These are phyloP conservation scores for Euphorbia celastroides DNA, from an alignment of 441 rosid species.

Conservation along the genomic window DNA sequence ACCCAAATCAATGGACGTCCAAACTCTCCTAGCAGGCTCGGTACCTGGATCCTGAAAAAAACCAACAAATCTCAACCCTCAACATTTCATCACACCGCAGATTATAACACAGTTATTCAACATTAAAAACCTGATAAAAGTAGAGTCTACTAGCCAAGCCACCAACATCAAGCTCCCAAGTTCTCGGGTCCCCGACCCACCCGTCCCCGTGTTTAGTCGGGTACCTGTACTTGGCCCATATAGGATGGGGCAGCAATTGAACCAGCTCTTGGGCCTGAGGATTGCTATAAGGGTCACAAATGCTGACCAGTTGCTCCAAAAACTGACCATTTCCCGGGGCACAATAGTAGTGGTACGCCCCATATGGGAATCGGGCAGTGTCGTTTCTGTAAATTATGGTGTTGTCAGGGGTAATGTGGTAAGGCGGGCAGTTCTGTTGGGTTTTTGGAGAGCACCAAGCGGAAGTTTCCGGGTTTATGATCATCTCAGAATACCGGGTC, in stretches of 20 bases:
- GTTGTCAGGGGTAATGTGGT: constrained; percentile 59
- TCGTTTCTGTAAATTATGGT: constrained; percentile 53
- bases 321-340: constrained; percentile 64
- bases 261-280: constrained; percentile 85
- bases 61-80: constrained; percentile 32
- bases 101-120: constrained; percentile 43
- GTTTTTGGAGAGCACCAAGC: constrained; percentile 48
- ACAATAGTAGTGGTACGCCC: constrained; percentile 71
- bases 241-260: constrained; percentile 78
- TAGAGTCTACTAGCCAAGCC: constrained; percentile 60
- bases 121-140: constrained; percentile 57
- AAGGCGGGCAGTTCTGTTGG: constrained; percentile 54
- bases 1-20: constrained; percentile 74
- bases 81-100: constrained; percentile 40
- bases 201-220: constrained; percentile 73
- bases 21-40: constrained; percentile 52
- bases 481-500: constrained; percentile 77
- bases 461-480: constrained; percentile 52
- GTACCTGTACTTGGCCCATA: constrained; percentile 79
- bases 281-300: constrained; percentile 85
- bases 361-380: constrained; percentile 50
- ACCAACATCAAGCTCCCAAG: constrained; percentile 80
- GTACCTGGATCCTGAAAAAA: constrained; percentile 62
- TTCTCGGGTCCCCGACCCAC: constrained; percentile 74
- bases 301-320: constrained; percentile 47